Conservation (phyloP, 2,329 filamentous ascomycete genomes). For the Arthrobotrys musiformis region DNA sequence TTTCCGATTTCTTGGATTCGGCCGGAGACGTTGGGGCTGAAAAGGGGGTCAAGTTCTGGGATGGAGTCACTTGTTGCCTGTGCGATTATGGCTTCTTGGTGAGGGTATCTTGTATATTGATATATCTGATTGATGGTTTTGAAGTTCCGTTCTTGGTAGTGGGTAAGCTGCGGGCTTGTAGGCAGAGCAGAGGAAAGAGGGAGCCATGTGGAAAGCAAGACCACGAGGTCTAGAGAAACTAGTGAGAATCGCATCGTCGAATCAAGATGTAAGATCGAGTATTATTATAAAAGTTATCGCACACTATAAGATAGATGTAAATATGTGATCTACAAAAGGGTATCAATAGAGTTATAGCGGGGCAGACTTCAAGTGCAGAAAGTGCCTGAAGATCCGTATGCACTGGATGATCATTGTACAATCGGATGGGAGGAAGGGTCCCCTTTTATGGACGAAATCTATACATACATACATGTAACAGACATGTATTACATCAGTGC, state of each 20-base stretch:
- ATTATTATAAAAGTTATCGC: not conserved
- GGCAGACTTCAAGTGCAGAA: not conserved
- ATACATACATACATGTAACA: not conserved
- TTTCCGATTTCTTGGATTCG: slow-evolving; percentile 64
- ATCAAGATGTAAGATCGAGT: not conserved
- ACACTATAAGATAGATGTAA: not conserved
- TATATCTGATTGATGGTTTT: slow-evolving; percentile 62
- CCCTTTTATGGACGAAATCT: slow-evolving; percentile 3
- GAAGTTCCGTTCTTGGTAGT: slow-evolving; percentile 30
- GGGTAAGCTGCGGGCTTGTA: not conserved
- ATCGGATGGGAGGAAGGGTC: not conserved
- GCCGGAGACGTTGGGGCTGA: slow-evolving; percentile 62
- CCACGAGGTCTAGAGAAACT: not conserved
- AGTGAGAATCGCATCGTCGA: not conserved
- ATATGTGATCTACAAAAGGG: not conserved
- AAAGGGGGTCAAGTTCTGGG: slow-evolving; percentile 61
- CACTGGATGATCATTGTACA: not conserved
- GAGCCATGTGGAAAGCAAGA: not conserved
- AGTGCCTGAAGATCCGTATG: not conserved
- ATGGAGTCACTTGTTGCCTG: slow-evolving; percentile 61
- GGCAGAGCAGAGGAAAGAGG: not conserved
- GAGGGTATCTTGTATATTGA: slow-evolving; percentile 63
- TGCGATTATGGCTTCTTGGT: slow-evolving; percentile 62
- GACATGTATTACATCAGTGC: not conserved
- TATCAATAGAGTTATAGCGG: not conserved